phyloP scores from a whole-genome alignment of 352 stramenopile species.

The Globisporangium takayamanum region DNA sequence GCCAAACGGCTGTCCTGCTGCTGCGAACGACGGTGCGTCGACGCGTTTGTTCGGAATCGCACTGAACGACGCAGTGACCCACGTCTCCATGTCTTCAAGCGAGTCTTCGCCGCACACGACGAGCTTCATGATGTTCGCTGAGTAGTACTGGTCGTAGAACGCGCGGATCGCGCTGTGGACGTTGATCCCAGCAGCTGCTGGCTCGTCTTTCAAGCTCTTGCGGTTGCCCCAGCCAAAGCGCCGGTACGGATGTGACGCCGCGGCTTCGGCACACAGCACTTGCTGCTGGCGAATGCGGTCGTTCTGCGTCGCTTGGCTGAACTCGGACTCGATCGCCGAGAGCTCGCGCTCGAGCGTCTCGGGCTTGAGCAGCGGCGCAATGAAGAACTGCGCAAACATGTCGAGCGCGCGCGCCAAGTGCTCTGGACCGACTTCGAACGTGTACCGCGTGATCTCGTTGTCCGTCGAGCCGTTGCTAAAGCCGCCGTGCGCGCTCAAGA shows the following conservation, averaged over 20 bases:
- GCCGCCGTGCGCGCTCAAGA: constrained; percentile 84
- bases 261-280: constrained; percentile 60
- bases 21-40: constrained; percentile 31
- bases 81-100: constrained; percentile 63
- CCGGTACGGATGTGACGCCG: constrained; percentile 60
- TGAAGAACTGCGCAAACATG: constrained; percentile 95
- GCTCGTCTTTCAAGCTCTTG: constrained; percentile 54
- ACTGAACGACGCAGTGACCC: constrained; percentile 56
- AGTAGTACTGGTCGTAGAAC: constrained; percentile 75
- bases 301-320: constrained; percentile 71
- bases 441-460: constrained; percentile 90
- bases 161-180: constrained; percentile 49
- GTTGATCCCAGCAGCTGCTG: constrained; percentile 33
- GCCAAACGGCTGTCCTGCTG: constrained; percentile 46
- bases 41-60: constrained; percentile 55
- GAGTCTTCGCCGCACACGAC: constrained; percentile 71
- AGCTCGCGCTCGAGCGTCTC: constrained; percentile 80
- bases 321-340: constrained; percentile 85
- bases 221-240: constrained; percentile 85
- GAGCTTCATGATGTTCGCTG: constrained; percentile 81
- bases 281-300: constrained; percentile 68
- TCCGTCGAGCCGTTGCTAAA: constrained; percentile 92
- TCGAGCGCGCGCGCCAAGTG: constrained; percentile 70
- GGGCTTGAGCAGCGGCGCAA: constrained; percentile 78
- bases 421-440: constrained; percentile 85